These are phyloP conservation scores for Bidens hawaiensis DNA, from an alignment of 140 eudicot genomes.

Conservation along the genomic window DNA sequence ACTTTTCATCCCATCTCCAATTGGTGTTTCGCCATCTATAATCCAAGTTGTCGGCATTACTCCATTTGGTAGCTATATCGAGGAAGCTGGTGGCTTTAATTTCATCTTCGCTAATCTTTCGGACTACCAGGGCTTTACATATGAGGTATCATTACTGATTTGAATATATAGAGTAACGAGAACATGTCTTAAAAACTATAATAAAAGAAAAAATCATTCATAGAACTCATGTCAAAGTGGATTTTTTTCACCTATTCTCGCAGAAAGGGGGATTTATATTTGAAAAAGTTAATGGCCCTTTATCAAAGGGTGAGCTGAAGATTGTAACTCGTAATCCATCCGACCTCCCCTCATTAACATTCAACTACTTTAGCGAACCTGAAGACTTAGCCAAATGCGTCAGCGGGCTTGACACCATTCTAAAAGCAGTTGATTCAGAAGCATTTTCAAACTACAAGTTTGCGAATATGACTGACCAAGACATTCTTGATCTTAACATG, in stretches of 20 bases:
- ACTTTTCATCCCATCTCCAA: slow-evolving; percentile 18
- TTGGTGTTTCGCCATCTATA: slow-evolving; percentile 11
- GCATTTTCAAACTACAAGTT: slow-evolving; percentile 41
- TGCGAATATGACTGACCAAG: not conserved
- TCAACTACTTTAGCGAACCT: slow-evolving; percentile 63
- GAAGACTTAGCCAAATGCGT: slow-evolving; percentile 63
- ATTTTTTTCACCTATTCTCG: not conserved
- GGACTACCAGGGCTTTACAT: slow-evolving; percentile 58
- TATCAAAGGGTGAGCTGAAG: slow-evolving; percentile 22
- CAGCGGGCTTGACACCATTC: slow-evolving; percentile 42
- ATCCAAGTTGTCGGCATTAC: slow-evolving; percentile 21
- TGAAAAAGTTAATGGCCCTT: slow-evolving; percentile 19
- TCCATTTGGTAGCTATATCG: slow-evolving; percentile 36
- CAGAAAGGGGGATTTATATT: slow-evolving; percentile 21
- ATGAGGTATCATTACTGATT: slow-evolving; percentile 53
- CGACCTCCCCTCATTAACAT: slow-evolving; percentile 57
- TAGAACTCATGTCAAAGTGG: no score
- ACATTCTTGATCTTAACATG: slow-evolving; percentile 42
- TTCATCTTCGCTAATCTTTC: slow-evolving; percentile 31
- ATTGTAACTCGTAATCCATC: slow-evolving; percentile 1
- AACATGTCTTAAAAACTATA: no score
- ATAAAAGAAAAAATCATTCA: no score
- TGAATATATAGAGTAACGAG: no score
- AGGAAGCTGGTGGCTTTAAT: slow-evolving; percentile 56
- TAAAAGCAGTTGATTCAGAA: slow-evolving; percentile 32